phyloP scores from a whole-genome alignment of 495 filamentous ascomycete genomes.

The Xylaria scruposa region DNA sequence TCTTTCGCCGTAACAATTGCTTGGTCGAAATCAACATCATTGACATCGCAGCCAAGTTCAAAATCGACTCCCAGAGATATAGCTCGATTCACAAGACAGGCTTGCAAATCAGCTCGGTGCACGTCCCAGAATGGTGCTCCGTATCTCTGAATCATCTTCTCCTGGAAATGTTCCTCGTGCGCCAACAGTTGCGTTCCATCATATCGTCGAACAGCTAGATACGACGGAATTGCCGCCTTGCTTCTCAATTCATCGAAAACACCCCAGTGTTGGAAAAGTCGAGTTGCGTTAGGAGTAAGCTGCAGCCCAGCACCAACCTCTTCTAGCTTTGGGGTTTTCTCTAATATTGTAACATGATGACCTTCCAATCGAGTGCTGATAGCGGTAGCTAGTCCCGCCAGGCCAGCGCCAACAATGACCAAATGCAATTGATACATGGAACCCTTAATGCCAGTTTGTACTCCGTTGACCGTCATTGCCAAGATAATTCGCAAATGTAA shows the following conservation, averaged over 20 bases:
- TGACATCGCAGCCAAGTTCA: constrained; percentile 39
- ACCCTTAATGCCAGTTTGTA: not conserved
- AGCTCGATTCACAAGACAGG: constrained; percentile 49
- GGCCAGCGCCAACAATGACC: constrained; percentile 53
- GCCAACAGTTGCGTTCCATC: constrained; percentile 58
- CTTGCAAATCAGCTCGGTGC: constrained; percentile 62
- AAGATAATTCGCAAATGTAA: not conserved
- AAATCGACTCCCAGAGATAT: constrained; percentile 47
- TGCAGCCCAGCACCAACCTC: constrained; percentile 58
- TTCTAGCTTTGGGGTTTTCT: constrained; percentile 30
- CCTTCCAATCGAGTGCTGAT: constrained; percentile 42
- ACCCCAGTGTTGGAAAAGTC: constrained; percentile 61
- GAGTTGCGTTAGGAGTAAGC: constrained; percentile 64
- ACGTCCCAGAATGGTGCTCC: constrained; percentile 60
- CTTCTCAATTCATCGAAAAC: constrained; percentile 53
- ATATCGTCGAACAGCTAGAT: constrained; percentile 65
- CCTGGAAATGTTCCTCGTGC: constrained; percentile 56
- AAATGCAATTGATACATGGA: constrained; percentile 34
- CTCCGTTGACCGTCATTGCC: not conserved
- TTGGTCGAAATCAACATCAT: constrained; percentile 27
- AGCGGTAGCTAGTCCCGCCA: constrained; percentile 54
- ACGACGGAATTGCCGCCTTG: constrained; percentile 57
- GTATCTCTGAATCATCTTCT: constrained; percentile 51
- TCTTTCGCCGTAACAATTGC: constrained; percentile 23
- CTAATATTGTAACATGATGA: constrained; percentile 35